Conservation (phyloP, 2,329 filamentous ascomycete genomes). For the Pezicula neosporulosa region DNA sequence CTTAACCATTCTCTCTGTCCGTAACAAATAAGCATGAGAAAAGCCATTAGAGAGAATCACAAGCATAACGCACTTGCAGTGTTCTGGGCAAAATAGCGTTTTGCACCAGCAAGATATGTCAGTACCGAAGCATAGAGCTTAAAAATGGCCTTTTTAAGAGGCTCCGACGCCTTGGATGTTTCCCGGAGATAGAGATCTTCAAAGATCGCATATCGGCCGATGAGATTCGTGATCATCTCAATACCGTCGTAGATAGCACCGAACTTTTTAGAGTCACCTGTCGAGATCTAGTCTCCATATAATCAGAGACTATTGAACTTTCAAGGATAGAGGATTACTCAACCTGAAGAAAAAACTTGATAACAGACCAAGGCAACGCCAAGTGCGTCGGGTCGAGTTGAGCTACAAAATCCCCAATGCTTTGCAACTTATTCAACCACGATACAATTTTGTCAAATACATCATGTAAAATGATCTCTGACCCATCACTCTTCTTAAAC, state of each 20-base stretch:
- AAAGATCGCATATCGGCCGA: background rate
- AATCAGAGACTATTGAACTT: too few species aligned
- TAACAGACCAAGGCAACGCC: constrained; percentile 13
- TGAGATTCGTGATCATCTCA: background rate
- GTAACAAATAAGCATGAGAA: background rate
- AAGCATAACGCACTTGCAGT: background rate
- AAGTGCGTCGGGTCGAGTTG: background rate
- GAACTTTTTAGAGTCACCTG: background rate
- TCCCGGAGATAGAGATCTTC: background rate
- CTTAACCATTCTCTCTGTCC: background rate
- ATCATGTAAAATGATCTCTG: background rate
- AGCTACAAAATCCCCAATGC: background rate
- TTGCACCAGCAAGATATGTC: background rate
- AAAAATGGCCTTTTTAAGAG: background rate
- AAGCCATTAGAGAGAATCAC: background rate
- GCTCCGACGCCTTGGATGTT: background rate
- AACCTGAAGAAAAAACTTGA: constrained; percentile 10
- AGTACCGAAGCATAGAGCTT: background rate
- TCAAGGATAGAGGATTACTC: too few species aligned
- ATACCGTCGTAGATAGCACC: background rate
- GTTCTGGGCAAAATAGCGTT: background rate
- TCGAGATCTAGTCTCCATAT: background rate
- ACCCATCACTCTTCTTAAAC: background rate
- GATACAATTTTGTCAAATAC: background rate
- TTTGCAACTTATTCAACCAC: background rate